Evolutionary conservation across 2,329 filamentous ascomycete genomes (phyloP), one percentile per base, ranked within the genome.

Genomic region (Dryadomyces sulphureus): DNA sequence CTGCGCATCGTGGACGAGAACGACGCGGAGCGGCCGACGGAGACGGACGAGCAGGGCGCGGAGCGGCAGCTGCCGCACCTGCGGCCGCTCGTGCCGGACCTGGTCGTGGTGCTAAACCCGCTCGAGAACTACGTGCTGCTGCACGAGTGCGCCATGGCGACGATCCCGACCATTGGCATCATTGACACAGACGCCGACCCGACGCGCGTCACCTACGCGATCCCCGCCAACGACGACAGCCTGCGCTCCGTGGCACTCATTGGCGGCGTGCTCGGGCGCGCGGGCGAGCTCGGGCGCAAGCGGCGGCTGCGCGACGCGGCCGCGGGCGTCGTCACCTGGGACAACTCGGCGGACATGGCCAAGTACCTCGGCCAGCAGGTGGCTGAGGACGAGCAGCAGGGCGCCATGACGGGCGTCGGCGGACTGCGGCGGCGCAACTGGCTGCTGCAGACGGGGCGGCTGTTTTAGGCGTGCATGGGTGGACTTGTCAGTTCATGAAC

Each of bases 171-270:
- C 0, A 92, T 98, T 57, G 92, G 90, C 41, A 73, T 98, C 48
- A 83, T 96, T 54, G 92, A 98, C 63, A 96, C 92, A 1, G 84
- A 98, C 62, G 81, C 80, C 2, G 84, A 96, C 63, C 86, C 92
- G 1, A 86, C 86, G 0, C 90, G 85, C 77, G 88, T 96, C 43
- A 96, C 92, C 4, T 98, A 98, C 60, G 84, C 85, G 14, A 95
- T 98, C 54, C 92, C 92, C 2, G 87, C 87, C 43, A 98, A 98
- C 62, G 92, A 98, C 59, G 92, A 98, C 70, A 88, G 88, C 75
- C 64, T 94, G 54, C 82, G 92, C 50, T 81, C 81, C 53, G 75
- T 88, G 43, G 77, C 82, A 54, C 72, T 95, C 50, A 85, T 98
- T 54, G 84, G 81, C 4, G 88, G 88, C 45, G 81, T 92, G 1